phyloP scores from a whole-genome alignment of 345 rosid species.

The Raphanus raphanistrum region DNA sequence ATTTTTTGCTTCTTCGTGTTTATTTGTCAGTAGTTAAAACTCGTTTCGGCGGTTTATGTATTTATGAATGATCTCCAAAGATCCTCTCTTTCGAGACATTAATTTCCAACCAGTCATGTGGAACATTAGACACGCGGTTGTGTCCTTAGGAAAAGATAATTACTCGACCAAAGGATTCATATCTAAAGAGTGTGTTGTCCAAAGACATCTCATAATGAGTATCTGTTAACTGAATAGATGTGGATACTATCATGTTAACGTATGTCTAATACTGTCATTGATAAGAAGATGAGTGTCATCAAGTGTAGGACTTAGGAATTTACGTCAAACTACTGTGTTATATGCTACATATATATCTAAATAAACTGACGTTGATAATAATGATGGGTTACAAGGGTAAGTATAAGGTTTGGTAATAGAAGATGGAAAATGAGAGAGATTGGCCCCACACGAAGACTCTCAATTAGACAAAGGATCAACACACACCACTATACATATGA shows the following conservation, averaged over 20 bases:
- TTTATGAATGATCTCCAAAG: conserved; percentile 7
- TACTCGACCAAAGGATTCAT: background rate
- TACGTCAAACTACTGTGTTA: background rate
- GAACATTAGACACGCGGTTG: conserved; percentile 3
- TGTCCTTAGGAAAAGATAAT: background rate
- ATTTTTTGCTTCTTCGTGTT: background rate
- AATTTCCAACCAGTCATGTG: conserved; percentile 23
- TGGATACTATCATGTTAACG: background rate
- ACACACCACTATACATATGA: conserved; percentile 6
- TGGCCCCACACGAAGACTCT: conserved; percentile 20
- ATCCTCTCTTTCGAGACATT: conserved; percentile 6
- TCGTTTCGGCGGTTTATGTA: background rate
- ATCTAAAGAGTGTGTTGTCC: background rate
- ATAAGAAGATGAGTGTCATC: background rate
- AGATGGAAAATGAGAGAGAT: background rate
- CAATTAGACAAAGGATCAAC: conserved; percentile 25
- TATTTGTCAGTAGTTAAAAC: background rate
- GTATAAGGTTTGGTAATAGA: background rate
- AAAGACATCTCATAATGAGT: background rate
- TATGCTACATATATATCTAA: no score
- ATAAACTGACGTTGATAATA: background rate
- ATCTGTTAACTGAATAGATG: background rate
- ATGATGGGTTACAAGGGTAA: background rate
- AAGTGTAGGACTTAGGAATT: background rate
- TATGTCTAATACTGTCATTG: background rate